These are phyloP conservation scores for Phytophthora pluvialis DNA, from an alignment of 352 stramenopile genomes.

Conservation along the genomic window DNA sequence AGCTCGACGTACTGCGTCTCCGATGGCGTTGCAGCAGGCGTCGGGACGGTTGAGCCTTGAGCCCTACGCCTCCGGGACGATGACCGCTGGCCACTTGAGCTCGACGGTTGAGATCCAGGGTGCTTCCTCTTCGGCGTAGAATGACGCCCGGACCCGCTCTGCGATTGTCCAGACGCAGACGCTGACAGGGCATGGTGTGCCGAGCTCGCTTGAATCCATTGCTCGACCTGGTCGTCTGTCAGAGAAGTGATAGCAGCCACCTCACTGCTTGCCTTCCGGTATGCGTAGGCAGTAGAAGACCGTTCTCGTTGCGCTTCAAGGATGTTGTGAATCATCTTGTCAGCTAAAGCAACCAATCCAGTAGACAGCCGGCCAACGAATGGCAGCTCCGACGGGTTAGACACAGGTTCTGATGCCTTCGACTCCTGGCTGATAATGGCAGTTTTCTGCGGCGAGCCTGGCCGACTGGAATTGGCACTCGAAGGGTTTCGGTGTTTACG, in stretches of 20 bases:
- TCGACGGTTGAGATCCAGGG: constrained; percentile 26
- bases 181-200: constrained; percentile 18
- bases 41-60: constrained; percentile 16
- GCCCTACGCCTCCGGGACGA: constrained; percentile 56
- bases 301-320: constrained; percentile 59
- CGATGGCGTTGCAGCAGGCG: constrained; percentile 4
- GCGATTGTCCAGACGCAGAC: constrained; percentile 33
- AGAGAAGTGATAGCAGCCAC: constrained; percentile 66
- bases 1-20: constrained; percentile 55
- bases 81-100: constrained; percentile 34
- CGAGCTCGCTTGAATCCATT: constrained; percentile 64
- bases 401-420: constrained; percentile 23
- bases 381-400: constrained; percentile 50
- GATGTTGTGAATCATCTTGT: constrained; percentile 61
- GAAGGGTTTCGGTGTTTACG: constrained; percentile 46
- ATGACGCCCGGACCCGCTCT: constrained; percentile 46
- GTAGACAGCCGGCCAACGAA: constrained; percentile 54
- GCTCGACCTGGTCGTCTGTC: constrained; percentile 62
- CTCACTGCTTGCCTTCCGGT: constrained; percentile 63
- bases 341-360: constrained; percentile 48
- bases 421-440: constrained; percentile 40
- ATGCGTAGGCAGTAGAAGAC: constrained; percentile 45
- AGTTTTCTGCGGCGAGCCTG: constrained; percentile 39
- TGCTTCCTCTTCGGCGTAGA: constrained; percentile 61
- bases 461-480: constrained; percentile 36